phyloP scores from a whole-genome alignment of 2,329 filamentous ascomycete genomes.

The Camillea tinctor region DNA sequence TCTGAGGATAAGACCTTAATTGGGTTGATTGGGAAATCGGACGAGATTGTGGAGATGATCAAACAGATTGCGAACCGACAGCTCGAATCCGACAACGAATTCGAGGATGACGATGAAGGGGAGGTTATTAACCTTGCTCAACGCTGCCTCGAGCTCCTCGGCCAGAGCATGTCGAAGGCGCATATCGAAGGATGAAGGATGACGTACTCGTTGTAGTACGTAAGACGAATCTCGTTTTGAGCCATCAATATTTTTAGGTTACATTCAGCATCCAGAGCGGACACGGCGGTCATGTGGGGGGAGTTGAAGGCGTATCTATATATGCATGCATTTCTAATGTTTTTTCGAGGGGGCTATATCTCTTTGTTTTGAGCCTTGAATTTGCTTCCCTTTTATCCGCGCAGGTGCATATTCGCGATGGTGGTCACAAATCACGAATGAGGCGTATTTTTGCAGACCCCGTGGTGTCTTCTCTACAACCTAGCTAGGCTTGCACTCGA shows the following conservation, averaged over 20 bases:
- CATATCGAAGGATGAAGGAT: conserved; percentile 71
- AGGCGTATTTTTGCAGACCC: conserved; percentile 12
- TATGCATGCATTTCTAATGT: conserved; percentile 32
- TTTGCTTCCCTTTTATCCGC: conserved; percentile 5
- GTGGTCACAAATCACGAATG: neutral
- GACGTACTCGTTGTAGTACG: conserved; percentile 1
- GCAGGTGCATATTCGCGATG: conserved; percentile 30
- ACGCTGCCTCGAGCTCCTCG: conserved; percentile 82
- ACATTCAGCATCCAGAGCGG: conserved; percentile 32
- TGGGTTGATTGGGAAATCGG: conserved; percentile 81
- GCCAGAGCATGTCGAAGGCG: conserved; percentile 71
- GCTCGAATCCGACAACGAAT: conserved; percentile 82
- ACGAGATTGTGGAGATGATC: conserved; percentile 90
- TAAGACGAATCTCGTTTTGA: conserved; percentile 24
- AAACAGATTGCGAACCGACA: conserved; percentile 86
- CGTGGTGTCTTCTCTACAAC: conserved; percentile 15
- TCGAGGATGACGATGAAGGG: conserved; percentile 85
- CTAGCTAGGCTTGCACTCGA: neutral
- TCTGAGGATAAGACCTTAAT: conserved; percentile 91
- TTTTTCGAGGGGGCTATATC: conserved; percentile 17
- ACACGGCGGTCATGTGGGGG: conserved; percentile 40
- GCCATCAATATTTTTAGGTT: conserved; percentile 30
- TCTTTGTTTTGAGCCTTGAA: conserved; percentile 24
- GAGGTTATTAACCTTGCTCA: conserved; percentile 91
- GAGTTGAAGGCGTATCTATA: conserved; percentile 42